Base-by-base conservation (phyloP, 2,329 filamentous ascomycete genomes). In the Pseudogymnoascus verrucosus region DNA sequence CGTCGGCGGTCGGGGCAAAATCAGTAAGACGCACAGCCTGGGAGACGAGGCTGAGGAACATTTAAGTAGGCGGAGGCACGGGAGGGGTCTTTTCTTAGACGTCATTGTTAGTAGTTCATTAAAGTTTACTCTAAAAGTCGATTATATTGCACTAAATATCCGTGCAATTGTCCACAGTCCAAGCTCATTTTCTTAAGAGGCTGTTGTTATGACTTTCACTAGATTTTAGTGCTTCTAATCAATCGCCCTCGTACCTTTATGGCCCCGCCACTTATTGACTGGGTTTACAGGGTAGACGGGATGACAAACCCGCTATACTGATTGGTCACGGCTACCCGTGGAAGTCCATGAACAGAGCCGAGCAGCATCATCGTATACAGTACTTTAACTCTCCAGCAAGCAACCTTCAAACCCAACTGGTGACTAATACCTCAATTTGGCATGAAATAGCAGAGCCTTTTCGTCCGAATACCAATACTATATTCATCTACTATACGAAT, bases 381-480 rank as follows among this genome's bases (percentile, higher is more conserved):
- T 23, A 23, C 19, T 26, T 23, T 14, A 47, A 47, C 19, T 47
- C 11, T 47, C 42, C 19, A 47, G 19, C 42, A 47, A 47, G n/a
- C n/a, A n/a, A n/a, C 42, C 37, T 44, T 26, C 42, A 12, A 47
- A 23, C 19, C 11, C 42, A 47, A 47, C 19, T 11, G 10, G 19
- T 47, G 42, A 47, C 42, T 47, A 47, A 47, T 47, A 47, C 42
- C 19, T 47, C 42, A 47, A n/a, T 47, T 42, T 47, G 42, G 42
- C 19, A 47, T 23, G 42, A 47, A 47, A 11, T 47, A 47, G 11
- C 42, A 47, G 19, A 47, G 19, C 19, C 42, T 23, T 47, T 47
- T 47, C 19, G 19, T 47, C 42, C 19, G 34, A 60, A 31, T 23
- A 31, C 16, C n/a, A 19, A 60, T 60, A 60, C 54, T 60, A 31